phyloP scores from a whole-genome alignment of 2,329 filamentous ascomycete genomes.

The Ceratocystis smalleyi region DNA sequence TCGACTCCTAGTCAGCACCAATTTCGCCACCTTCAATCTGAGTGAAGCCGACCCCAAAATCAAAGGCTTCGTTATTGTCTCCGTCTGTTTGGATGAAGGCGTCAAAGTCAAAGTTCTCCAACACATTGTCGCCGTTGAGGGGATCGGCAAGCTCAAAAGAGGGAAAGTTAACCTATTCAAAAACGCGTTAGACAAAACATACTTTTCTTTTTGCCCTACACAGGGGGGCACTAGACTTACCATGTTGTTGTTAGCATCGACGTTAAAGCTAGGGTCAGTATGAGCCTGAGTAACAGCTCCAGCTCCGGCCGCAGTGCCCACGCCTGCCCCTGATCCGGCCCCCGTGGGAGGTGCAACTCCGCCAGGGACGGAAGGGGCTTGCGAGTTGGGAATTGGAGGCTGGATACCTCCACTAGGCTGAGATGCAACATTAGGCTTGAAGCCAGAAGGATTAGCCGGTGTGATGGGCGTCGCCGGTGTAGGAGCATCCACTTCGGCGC shows the following conservation, averaged over 20 bases:
- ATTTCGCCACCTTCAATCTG: slow-evolving; percentile 38
- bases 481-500: slow-evolving; percentile 41
- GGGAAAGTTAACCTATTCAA: slow-evolving; percentile 30
- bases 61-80: slow-evolving; percentile 37
- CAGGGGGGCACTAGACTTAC: background rate
- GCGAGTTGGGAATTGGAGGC: slow-evolving; percentile 20
- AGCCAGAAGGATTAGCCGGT: slow-evolving; percentile 37
- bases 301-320: no score
- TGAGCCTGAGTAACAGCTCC: slow-evolving; percentile 32
- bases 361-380: slow-evolving; percentile 22
- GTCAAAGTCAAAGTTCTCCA: slow-evolving; percentile 53
- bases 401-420: slow-evolving; percentile 21
- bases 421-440: slow-evolving; percentile 27
- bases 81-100: slow-evolving; percentile 45
- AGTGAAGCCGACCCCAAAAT: slow-evolving; percentile 38
- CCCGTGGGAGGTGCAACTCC: slow-evolving; percentile 27
- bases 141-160: slow-evolving; percentile 42
- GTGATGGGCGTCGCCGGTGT: slow-evolving; percentile 51
- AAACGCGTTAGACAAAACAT: background rate
- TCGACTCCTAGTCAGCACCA: slow-evolving; percentile 34
- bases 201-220: no score
- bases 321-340: slow-evolving; percentile 30
- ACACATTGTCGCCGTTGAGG: slow-evolving; percentile 37
- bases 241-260: slow-evolving; percentile 11
- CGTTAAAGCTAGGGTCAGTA: slow-evolving; percentile 27